These are phyloP conservation scores for Tolypocladium cylindrosporum DNA, from an alignment of 2,329 filamentous ascomycete genomes.

Conservation along the genomic window DNA sequence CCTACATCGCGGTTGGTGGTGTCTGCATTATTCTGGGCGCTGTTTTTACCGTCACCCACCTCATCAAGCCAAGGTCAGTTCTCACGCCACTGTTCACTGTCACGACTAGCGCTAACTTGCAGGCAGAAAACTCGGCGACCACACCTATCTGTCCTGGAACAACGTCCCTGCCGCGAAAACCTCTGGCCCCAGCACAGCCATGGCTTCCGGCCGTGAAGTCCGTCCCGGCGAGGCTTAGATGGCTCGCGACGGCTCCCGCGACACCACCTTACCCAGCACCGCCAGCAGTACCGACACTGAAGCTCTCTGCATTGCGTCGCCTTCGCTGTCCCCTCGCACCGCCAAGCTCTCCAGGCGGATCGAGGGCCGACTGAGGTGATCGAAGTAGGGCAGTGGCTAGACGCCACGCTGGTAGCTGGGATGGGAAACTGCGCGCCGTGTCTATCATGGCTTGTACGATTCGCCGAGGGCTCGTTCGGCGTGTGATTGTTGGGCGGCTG, in stretches of 20 bases:
- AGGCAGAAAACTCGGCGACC: slow-evolving; percentile 88
- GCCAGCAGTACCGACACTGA: neutral
- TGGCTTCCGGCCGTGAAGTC: slow-evolving; percentile 47
- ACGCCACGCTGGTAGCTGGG: neutral
- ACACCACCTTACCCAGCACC: slow-evolving; percentile 7
- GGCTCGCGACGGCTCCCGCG: slow-evolving; percentile 16
- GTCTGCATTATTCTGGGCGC: slow-evolving; percentile 83
- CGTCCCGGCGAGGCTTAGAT: slow-evolving; percentile 33
- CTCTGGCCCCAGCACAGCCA: slow-evolving; percentile 29
- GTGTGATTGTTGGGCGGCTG: neutral
- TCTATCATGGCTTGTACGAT: neutral
- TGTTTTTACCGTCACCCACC: slow-evolving; percentile 80
- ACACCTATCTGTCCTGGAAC: slow-evolving; percentile 97
- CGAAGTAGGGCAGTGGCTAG: neutral
- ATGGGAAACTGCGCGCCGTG: neutral
- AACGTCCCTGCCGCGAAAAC: slow-evolving; percentile 39
- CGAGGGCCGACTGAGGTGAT: neutral
- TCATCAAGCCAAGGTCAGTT: slow-evolving; percentile 76
- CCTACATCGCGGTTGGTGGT: slow-evolving; percentile 88
- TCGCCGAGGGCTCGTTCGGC: neutral
- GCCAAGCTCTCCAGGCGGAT: neutral
- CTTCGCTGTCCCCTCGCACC: neutral
- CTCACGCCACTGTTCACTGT: slow-evolving; percentile 2
- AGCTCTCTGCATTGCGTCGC: neutral
- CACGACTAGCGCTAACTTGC: slow-evolving; percentile 1